Evolutionary conservation across 148 eudicot genomes (phyloP).

Genomic region (Persicaria maculosa): DNA sequence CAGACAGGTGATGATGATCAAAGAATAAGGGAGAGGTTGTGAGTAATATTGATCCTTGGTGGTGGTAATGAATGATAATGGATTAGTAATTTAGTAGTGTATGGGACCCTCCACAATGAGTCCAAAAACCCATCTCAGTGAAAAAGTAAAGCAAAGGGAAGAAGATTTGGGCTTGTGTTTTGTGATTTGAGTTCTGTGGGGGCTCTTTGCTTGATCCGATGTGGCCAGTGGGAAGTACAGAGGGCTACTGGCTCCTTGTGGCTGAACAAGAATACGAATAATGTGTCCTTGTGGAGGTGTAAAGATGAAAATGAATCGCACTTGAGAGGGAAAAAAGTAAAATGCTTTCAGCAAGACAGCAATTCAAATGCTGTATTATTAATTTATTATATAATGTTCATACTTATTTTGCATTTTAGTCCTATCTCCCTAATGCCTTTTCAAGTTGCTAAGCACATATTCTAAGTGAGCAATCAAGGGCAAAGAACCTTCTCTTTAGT

Average conservation of each 20-base stretch:
- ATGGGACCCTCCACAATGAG: slow-evolving; percentile 11
- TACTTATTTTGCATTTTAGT: not conserved
- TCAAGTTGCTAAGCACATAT: slow-evolving; percentile 6
- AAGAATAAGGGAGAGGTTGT: slow-evolving; percentile 1
- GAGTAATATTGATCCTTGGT: not conserved
- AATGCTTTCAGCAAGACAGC: slow-evolving; percentile 8
- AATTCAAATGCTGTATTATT: not conserved
- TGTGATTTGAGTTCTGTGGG: not conserved
- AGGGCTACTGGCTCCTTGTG: not conserved
- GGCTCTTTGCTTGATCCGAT: slow-evolving; percentile 3
- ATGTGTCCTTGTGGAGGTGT: not conserved
- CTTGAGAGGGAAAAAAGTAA: not conserved
- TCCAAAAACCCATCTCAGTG: not conserved
- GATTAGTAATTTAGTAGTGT: not conserved
- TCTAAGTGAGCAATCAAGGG: slow-evolving; percentile 12
- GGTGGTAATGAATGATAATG: not conserved
- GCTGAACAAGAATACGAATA: not conserved
- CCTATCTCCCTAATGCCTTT: not conserved
- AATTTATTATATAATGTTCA: not conserved
- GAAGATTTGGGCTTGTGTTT: not conserved
- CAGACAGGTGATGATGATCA: slow-evolving; percentile 1
- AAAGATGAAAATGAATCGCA: slow-evolving; percentile 10
- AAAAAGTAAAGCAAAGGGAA: not conserved
- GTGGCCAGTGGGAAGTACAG: slow-evolving; percentile 5
- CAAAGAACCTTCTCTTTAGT: slow-evolving; percentile 18